Conservation (phyloP, 805 yeast genomes). For the Ogataea philodendri region DNA sequence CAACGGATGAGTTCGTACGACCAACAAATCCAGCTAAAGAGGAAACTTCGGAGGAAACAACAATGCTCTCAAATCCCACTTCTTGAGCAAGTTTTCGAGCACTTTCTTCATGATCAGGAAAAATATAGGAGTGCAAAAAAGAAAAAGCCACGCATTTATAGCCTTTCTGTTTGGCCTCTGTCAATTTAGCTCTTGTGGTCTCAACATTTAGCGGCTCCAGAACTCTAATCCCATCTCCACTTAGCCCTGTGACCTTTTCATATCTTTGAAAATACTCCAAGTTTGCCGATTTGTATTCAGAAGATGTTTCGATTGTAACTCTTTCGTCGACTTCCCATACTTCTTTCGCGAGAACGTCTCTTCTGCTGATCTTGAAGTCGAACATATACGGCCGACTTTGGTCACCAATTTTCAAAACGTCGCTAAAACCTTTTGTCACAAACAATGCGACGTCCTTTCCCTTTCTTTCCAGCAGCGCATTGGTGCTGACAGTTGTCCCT, state of each 20-base stretch:
- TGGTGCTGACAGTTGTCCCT: constrained; percentile 95
- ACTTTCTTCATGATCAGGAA: constrained; percentile 58
- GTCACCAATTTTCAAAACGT: constrained; percentile 78
- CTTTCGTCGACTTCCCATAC: constrained; percentile 88
- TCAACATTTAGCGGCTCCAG: constrained; percentile 46
- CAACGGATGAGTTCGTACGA: constrained; percentile 72
- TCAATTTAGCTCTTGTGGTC: constrained; percentile 41
- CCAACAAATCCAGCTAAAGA: constrained; percentile 76
- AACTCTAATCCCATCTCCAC: constrained; percentile 64
- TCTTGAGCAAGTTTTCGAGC: constrained; percentile 57
- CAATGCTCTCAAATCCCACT: constrained; percentile 64
- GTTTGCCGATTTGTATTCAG: constrained; percentile 13
- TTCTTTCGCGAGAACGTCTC: constrained; percentile 63
- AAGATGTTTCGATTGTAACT: constrained; percentile 60
- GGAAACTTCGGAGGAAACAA: constrained; percentile 62
- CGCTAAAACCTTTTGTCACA: constrained; percentile 85
- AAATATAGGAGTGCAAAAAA: constrained; percentile 69
- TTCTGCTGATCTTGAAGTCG: constrained; percentile 69
- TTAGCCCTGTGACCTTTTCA: constrained; percentile 46
- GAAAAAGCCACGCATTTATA: constrained; percentile 68
- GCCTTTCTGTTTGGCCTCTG: constrained; percentile 49
- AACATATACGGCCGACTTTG: constrained; percentile 90
- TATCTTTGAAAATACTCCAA: constrained; percentile 70
- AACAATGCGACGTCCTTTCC: constrained; percentile 83
- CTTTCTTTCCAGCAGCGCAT: constrained; percentile 86